Conservation (phyloP, 2,329 filamentous ascomycete genomes). For the Coniella lustricola region DNA sequence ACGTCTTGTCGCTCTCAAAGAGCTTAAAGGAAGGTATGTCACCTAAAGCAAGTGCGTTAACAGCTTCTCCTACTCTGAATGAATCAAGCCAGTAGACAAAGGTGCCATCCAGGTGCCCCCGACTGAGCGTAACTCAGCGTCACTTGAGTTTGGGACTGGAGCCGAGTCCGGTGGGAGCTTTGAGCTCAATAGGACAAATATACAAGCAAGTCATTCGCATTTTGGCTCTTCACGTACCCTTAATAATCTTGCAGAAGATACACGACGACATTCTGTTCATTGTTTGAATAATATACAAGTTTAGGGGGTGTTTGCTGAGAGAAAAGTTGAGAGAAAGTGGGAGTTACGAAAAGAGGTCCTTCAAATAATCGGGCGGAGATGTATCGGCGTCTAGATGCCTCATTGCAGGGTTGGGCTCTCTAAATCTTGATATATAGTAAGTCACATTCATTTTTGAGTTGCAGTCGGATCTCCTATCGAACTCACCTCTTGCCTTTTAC, state of each 20-base stretch:
- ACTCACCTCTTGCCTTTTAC: conserved; percentile 76
- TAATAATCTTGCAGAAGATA: conserved; percentile 98
- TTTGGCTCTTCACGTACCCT: conserved; percentile 50
- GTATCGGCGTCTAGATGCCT: conserved; percentile 1
- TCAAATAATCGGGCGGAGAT: conserved; percentile 1
- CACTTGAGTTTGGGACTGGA: neutral
- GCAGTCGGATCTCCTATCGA: conserved; percentile 66
- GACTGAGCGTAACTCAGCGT: neutral
- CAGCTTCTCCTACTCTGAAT: conserved; percentile 10
- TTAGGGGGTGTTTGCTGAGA: neutral
- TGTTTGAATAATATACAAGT: neutral
- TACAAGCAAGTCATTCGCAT: too few species aligned
- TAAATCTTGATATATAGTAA: conserved; percentile 16
- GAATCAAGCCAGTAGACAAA: neutral
- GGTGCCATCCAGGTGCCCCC: conserved; percentile 1
- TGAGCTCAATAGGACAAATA: neutral
- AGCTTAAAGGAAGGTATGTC: conserved; percentile 97
- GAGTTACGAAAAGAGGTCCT: neutral
- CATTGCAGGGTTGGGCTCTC: neutral
- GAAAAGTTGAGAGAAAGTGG: neutral
- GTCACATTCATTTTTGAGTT: conserved; percentile 17
- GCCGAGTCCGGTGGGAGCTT: neutral
- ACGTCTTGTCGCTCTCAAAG: conserved; percentile 85
- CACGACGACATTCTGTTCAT: conserved; percentile 57
- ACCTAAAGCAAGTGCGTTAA: too few species aligned